Evolutionary conservation across 2,329 filamentous ascomycete genomes (phyloP), one percentile per base, ranked within the genome.

Genomic region (Tympanopsis confertula): DNA sequence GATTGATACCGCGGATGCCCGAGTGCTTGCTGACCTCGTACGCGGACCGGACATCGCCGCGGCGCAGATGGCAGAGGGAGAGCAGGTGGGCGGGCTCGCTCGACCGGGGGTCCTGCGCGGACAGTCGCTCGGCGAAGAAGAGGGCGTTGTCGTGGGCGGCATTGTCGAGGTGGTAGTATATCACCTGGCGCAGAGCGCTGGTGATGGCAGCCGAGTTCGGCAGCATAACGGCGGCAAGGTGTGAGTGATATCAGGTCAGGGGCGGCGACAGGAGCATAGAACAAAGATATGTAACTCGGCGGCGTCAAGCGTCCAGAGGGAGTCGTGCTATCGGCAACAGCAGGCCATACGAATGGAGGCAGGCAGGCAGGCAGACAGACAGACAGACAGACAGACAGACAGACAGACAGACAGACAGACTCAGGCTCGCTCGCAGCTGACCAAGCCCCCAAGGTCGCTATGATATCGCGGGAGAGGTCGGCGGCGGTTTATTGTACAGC

Each of bases 101-200:
- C 15, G 80, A 84, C 50, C 83, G 78, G 18, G 82, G 76, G 50
- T 96, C 89, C 49, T 89, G 84, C 37, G 86, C 88, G 44, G 78
- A 72, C 15, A 95, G 74, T 45, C 91, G 78, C 52, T 89, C 86
- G 42, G 91, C 84, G 43, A 94, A 86, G 63, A 98, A 98, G 30
- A 94, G 78, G 40, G 91, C 91, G 55, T 94, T 96, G 39, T 88
- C 79, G 53, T 83, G 71, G 26, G 88, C 77, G 52, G 87, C 81
- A 55, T 94, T 94, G 66, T 98, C 91, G 57, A 98, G 78, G 49
- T 81, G 75, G 53, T 81, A 79, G 50, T 78, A 62, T 40, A 81
- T 64, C 41, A 71, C 61, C 56, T 80, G 74, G 50, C 70, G 68
- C 41, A 81, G 50, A 43, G 75, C 61, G 50, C 63, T 61, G 36